Evolutionary conservation across 179 eudicot genomes (phyloP).

Genomic region (Monotropa hypopitys): DNA sequence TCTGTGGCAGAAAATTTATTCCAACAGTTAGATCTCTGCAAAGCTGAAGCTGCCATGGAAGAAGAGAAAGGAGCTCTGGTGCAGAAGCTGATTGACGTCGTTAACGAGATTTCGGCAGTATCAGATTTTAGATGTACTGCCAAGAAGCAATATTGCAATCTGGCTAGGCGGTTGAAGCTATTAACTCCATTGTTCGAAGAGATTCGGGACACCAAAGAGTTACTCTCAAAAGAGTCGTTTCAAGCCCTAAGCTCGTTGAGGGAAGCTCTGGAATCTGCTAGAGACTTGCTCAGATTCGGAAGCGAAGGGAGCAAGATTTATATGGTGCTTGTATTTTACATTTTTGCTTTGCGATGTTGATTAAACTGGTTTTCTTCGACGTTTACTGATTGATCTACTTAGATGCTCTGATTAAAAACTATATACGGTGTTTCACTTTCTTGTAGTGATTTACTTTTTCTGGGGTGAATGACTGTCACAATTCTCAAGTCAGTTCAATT

Average conservation of each 20-base stretch:
- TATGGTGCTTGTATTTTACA: slow-evolving; percentile 30
- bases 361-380: neutral
- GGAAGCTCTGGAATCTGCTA: slow-evolving; percentile 38
- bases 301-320: slow-evolving; percentile 69
- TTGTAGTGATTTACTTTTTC: neutral
- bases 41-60: slow-evolving; percentile 27
- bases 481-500: neutral
- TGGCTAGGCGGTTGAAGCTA: slow-evolving; percentile 71
- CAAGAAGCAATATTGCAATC: slow-evolving; percentile 58
- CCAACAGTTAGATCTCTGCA: neutral
- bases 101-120: slow-evolving; percentile 46
- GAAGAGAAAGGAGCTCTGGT: slow-evolving; percentile 40
- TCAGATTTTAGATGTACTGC: slow-evolving; percentile 43
- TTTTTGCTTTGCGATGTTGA: neutral
- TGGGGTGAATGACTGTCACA: neutral
- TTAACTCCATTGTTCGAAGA: slow-evolving; percentile 82
- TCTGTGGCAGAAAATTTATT: neutral
- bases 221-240: slow-evolving; percentile 24
- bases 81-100: slow-evolving; percentile 33
- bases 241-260: slow-evolving; percentile 23
- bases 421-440: neutral
- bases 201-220: slow-evolving; percentile 43
- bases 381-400: neutral
- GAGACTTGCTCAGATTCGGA: slow-evolving; percentile 56
- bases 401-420: neutral